Evolutionary conservation across 495 filamentous ascomycete genomes (phyloP).

Genomic region (Aspergillus bridgeri): DNA sequence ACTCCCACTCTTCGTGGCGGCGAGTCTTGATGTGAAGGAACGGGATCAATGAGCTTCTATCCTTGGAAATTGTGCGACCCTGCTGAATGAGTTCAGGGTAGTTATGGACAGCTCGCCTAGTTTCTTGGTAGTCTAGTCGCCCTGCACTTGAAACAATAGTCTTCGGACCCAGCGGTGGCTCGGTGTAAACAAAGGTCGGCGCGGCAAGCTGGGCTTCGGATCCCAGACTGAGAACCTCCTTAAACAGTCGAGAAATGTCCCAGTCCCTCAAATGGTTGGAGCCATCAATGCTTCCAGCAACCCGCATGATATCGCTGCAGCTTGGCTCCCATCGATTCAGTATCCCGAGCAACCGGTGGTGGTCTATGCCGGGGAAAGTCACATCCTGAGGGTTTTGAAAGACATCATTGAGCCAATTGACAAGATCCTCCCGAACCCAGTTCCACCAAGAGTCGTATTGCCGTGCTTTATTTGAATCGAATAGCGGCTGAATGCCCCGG

Average conservation of each 20-base stretch:
- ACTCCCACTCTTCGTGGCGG: constrained; percentile 86
- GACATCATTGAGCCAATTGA: constrained; percentile 95
- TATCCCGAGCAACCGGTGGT: constrained; percentile 12
- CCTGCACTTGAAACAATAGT: constrained; percentile 13
- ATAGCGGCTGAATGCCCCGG: constrained; percentile 83
- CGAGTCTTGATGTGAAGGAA: constrained; percentile 83
- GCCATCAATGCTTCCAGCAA: background rate
- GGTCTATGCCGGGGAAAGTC: background rate
- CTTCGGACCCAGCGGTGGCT: constrained; percentile 14
- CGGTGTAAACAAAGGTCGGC: constrained; percentile 15
- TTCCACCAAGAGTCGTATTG: constrained; percentile 99
- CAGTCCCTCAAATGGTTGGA: background rate
- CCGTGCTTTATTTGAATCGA: constrained; percentile 83
- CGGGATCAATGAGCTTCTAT: constrained; percentile 65
- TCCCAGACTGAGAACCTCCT: constrained; percentile 9
- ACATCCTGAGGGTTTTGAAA: constrained; percentile 60
- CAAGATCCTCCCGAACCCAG: constrained; percentile 93
- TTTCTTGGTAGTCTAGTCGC: constrained; percentile 51
- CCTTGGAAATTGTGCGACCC: background rate
- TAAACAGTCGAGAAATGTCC: constrained; percentile 3
- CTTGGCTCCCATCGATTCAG: constrained; percentile 23
- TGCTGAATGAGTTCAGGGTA: constrained; percentile 13
- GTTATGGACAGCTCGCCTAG: constrained; percentile 35
- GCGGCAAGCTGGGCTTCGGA: constrained; percentile 3
- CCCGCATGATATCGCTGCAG: constrained; percentile 17